These are phyloP conservation scores for Penicillium sp. DNA, from an alignment of 2,329 filamentous ascomycete genomes.

Conservation along the genomic window DNA sequence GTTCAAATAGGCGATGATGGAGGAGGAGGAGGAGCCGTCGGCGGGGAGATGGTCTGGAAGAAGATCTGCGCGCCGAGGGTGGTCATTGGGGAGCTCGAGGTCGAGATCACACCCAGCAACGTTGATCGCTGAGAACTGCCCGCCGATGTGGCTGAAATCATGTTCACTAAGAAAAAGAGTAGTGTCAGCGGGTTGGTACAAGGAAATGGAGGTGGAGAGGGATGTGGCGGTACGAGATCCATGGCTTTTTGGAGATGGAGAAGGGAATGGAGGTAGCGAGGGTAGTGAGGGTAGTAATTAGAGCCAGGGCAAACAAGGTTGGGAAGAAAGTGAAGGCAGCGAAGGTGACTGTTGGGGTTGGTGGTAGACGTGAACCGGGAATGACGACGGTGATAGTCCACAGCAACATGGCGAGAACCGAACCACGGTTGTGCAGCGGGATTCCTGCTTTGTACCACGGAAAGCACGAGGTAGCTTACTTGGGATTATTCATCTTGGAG, in stretches of 20 bases:
- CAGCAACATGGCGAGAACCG: background rate
- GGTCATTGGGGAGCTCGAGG: background rate
- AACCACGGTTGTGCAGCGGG: background rate
- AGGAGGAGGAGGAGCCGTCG: background rate
- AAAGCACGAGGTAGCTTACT: background rate
- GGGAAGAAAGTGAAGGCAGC: too few relatives aligned
- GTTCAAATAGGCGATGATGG: background rate
- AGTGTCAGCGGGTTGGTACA: background rate
- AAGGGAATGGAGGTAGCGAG: background rate
- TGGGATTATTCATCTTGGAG: background rate
- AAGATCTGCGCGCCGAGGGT: background rate
- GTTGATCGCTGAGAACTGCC: background rate
- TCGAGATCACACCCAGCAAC: background rate
- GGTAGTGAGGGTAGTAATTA: too few relatives aligned
- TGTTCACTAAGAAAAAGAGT: background rate
- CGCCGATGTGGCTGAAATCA: background rate
- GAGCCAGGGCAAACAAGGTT: too few relatives aligned
- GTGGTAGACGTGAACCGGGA: background rate
- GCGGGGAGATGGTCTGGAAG: background rate
- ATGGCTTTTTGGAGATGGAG: background rate
- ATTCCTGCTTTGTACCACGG: background rate
- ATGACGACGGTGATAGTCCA: background rate
- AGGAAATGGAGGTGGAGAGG: background rate
- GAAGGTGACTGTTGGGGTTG: background rate
- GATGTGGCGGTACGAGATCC: background rate